phyloP scores from a whole-genome alignment of 1,284 basidiomycete species.

The Stereum hirsutum region DNA sequence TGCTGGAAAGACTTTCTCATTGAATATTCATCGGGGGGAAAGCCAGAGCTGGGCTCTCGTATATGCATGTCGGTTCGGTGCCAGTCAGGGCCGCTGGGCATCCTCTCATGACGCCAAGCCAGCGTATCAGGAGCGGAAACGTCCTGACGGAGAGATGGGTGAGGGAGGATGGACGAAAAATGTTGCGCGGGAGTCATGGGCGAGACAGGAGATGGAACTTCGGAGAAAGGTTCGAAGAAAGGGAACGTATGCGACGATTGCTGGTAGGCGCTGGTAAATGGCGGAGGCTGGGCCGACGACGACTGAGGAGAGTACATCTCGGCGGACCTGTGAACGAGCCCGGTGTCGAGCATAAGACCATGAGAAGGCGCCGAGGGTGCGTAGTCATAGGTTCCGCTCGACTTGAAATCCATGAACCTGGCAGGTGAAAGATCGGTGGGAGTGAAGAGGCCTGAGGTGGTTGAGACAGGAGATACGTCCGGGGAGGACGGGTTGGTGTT shows the following conservation, averaged over 20 bases:
- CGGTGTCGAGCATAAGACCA: slow-evolving; percentile 23
- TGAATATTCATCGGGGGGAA: slow-evolving; percentile 12
- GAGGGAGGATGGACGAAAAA: slow-evolving; percentile 23
- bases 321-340: slow-evolving; percentile 14
- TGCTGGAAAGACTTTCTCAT: slow-evolving; percentile 11
- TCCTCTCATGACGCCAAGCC: slow-evolving; percentile 14
- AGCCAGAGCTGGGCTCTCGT: slow-evolving; percentile 12
- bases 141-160: slow-evolving; percentile 13
- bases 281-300: slow-evolving; percentile 13
- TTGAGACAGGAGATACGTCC: slow-evolving; percentile 60
- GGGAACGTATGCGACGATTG: slow-evolving; percentile 28
- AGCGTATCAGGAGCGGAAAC: slow-evolving; percentile 3
- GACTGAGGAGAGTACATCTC: slow-evolving; percentile 10
- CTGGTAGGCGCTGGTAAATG: slow-evolving; percentile 19
- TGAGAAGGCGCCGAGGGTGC: slow-evolving; percentile 19
- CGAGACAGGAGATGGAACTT: too few relatives aligned
- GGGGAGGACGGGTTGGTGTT: slow-evolving; percentile 31
- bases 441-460: slow-evolving; percentile 52
- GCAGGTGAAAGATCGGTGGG: slow-evolving; percentile 58
- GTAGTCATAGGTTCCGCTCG: slow-evolving; percentile 41
- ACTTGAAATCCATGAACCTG: slow-evolving; percentile 45
- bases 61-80: slow-evolving; percentile 19
- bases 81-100: slow-evolving; percentile 23
- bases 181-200: slow-evolving; percentile 22
- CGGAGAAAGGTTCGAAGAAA: slow-evolving; percentile 44